Evolutionary conservation across 2,329 filamentous ascomycete species (phyloP), one percentile per base, ranked within the genome.

Genomic region (Penicillium sp.): DNA sequence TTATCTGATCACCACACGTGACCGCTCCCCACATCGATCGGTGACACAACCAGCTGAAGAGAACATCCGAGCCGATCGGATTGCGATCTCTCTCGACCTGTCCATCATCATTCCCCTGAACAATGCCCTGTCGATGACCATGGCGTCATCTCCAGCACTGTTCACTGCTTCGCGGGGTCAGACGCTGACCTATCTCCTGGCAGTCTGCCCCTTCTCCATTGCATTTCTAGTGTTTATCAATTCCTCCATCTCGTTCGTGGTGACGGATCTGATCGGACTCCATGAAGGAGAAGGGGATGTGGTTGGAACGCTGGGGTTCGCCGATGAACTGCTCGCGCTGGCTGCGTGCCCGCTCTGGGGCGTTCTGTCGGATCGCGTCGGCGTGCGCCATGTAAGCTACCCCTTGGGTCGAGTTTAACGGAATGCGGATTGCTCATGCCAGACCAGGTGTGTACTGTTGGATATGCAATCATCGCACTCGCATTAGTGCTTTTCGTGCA

Each of bases 401-500:
- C 27, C 15, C 26, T 32, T 33, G 10, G 27, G 25, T 33, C 5
- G 20, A 37, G 30, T 23, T 30, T 14, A 31, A 14, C 34, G 17
- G 18, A 14, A 30, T 14, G 18, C 15, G 10, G 16, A 35, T 47
- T 37, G 39, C 45, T 38, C 18, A 39, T 41, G 2, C n/a, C n/a
- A 28, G 21, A 34, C 9, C 44, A 73, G 71, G 70, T 74, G 17
- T 72, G 69, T 50, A 84, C 89, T 16, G 67, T 85, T 26, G 93
- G 93, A 6, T 98, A 96, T 62, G 67, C 77, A 16, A 79, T 96
- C 52, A 85, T 97, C 39, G 89, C 85, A 1, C 48, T 89, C 9
- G 80, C 87, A 14, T 69, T 98, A 45, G 78, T 85, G 31, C 63
- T 89, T 10, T 87, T 95, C 57, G 90, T 96, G 17, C 87, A 94